Percentiles rank a stretch among this genome's conserved stretches.
Evolutionary conservation across 352 stramenopile species (phyloP).

Genomic region (Phytophthora vignae): DNA sequence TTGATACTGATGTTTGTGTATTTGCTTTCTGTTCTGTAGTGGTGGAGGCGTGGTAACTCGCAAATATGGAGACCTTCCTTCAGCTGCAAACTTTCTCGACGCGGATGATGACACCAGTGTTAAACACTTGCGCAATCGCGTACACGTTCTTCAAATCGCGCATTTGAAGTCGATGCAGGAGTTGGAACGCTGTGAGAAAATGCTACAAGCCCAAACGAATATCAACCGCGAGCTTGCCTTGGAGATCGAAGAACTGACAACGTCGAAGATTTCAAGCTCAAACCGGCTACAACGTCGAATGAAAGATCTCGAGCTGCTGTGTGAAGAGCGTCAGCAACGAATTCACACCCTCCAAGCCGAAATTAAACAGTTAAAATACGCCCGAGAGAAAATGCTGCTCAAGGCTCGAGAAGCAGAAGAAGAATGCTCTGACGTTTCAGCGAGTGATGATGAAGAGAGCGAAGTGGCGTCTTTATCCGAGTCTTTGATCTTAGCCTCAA

Average conservation of each 20-base stretch:
- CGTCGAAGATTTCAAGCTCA: constrained; percentile 73
- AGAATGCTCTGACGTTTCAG: constrained; percentile 30
- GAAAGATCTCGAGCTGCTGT: constrained; percentile 87
- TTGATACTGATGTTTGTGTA: constrained; percentile 7
- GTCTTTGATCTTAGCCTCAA: constrained; percentile 69
- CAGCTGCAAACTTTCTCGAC: constrained; percentile 34
- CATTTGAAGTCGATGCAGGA: constrained; percentile 93
- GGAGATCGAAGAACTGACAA: constrained; percentile 91
- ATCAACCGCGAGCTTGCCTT: constrained; percentile 94
- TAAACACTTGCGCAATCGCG: constrained; percentile 74
- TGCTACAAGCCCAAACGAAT: constrained; percentile 94
- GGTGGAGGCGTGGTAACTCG: constrained; percentile 39
- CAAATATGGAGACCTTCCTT: constrained; percentile 42
- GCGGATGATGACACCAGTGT: constrained; percentile 42
- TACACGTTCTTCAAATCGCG: constrained; percentile 90
- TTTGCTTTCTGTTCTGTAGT: constrained; percentile 31
- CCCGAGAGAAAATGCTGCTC: constrained; percentile 57
- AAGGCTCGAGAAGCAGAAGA: constrained; percentile 36
- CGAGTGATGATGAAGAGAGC: constrained; percentile 51
- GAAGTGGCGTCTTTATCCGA: constrained; percentile 72
- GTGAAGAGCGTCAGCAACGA: constrained; percentile 80
- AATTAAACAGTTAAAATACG: constrained; percentile 88
- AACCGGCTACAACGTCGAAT: constrained; percentile 81
- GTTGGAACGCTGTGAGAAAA: constrained; percentile 93
- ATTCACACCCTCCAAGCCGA: constrained; percentile 90